phyloP scores from a whole-genome alignment of 768 basidiomycete species.

The Coprinopsis strossmayeri region DNA sequence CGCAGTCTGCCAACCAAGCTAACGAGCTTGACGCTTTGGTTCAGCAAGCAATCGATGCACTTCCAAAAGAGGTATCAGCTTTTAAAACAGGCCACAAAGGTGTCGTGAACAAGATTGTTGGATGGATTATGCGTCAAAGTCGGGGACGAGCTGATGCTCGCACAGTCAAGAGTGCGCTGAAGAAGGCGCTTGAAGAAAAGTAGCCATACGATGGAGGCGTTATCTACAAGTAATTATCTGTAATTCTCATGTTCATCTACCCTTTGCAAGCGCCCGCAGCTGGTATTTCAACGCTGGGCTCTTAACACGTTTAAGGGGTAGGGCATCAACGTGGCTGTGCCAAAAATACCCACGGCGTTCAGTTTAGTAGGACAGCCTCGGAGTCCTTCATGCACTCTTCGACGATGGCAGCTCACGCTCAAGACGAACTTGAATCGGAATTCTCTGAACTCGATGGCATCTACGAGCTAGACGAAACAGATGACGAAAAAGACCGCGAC shows the following conservation, averaged over 20 bases:
- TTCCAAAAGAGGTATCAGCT: conserved; percentile 63
- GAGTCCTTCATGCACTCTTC: background rate
- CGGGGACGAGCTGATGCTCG: conserved; percentile 48
- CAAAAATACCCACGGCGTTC: background rate
- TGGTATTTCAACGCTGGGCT: no score
- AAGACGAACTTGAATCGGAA: background rate
- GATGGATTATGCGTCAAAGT: conserved; percentile 78
- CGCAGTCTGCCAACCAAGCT: conserved; percentile 8
- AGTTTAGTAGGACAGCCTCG: background rate
- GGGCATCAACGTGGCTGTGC: background rate
- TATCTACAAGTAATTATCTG: no score
- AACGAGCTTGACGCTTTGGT: conserved; percentile 50
- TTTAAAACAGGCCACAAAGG: conserved; percentile 65
- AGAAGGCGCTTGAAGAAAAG: background rate
- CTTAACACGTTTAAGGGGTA: background rate
- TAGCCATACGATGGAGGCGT: no score
- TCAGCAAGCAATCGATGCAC: conserved; percentile 49
- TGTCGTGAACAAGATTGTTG: conserved; percentile 77
- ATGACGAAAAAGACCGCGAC: conserved; percentile 33
- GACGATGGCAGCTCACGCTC: background rate
- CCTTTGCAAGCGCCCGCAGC: no score
- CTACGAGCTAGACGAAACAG: conserved; percentile 40
- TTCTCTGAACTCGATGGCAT: background rate
- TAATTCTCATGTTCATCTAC: no score
- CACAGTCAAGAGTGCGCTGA: background rate